Base-by-base conservation (phyloP, 2,329 filamentous ascomycete species). In the Macroventuria anomochaeta region DNA sequence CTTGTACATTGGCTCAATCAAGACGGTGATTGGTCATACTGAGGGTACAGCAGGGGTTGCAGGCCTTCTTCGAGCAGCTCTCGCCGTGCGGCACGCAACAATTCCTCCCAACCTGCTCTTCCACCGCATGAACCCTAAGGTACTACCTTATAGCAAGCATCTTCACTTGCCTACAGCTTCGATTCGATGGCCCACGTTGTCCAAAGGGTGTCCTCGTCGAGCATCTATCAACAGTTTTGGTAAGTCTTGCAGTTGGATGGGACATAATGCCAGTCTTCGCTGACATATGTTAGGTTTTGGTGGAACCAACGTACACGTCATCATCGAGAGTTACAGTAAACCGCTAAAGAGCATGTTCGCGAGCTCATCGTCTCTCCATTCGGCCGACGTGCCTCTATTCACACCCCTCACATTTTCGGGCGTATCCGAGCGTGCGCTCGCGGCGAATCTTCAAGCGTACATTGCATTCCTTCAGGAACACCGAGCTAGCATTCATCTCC, bases 1-100 rank as follows among this genome's bases (percentile, higher is more conserved):
- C 13, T 31, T 67, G 5, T 54, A 53, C 15, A 56, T 66, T 18
- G 69, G 69, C 3, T 64, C 58, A 0, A 61, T 71, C 17, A 71
- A 61, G 74, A 79, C 68, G 64, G 72, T 77, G 18, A 65, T 79
- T 31, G 77, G 77, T 1, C 77, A 79, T 51, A 69, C 71, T 0
- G 75, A 79, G 59, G 75, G 71, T 7, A 66, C 72, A 1, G 72
- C 74, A 5, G 76, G 75, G 15, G 46, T 78, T 0, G 72, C 72
- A 7, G 71, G 70, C 3, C 18, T 78, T 13, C 55, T 78, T 7
- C 76, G 76, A 42, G 72, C 69, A 3, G 65, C 68, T 0, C 53
- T 78, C 31, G 71, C 75, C 2, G 18, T 61, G 4, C 40, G 55
- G n/a, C 33, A 59, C 23, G 55, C 57, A 3, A 60, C 34, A 0